These are phyloP conservation scores for Xylariaceae sp. DNA, from an alignment of 2,329 filamentous ascomycete genomes.

Conservation along the genomic window DNA sequence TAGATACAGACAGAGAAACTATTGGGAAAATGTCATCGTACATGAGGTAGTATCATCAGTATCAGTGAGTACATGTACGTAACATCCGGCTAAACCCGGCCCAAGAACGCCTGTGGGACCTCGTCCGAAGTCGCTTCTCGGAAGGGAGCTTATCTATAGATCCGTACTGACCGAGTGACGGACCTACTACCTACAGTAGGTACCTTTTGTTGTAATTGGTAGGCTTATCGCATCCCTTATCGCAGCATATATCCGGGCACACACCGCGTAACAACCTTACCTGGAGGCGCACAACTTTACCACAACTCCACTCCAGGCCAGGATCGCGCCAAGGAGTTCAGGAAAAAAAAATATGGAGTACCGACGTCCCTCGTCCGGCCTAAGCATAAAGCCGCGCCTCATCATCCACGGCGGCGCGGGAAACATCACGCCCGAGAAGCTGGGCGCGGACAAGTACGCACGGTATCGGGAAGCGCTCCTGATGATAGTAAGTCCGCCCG, in stretches of 20 bases:
- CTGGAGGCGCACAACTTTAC: not conserved
- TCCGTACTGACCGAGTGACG: no score
- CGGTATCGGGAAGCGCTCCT: constrained; percentile 64
- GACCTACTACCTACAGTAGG: no score
- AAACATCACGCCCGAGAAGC: constrained; percentile 63
- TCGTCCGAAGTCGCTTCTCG: not conserved
- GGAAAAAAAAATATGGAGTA: constrained; percentile 52
- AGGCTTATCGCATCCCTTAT: not conserved
- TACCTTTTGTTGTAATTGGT: no score
- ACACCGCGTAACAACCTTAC: not conserved
- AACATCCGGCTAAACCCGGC: not conserved
- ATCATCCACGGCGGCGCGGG: constrained; percentile 77
- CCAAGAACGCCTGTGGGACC: not conserved
- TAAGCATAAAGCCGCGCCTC: constrained; percentile 54
- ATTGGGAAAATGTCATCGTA: no score
- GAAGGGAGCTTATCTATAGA: no score
- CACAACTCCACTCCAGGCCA: not conserved
- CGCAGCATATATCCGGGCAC: not conserved
- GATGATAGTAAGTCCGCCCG: constrained; percentile 53
- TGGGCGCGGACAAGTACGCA: constrained; percentile 60
- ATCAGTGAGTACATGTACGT: not conserved
- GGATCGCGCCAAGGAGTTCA: no score
- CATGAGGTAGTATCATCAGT: no score
- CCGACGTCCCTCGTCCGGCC: constrained; percentile 30
- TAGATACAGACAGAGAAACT: no score